A percentile compares a stretch with the other conserved stretches of the same genome.
Conservation (phyloP, 768 basidiomycete species). For the Hypholoma sublateritium region DNA sequence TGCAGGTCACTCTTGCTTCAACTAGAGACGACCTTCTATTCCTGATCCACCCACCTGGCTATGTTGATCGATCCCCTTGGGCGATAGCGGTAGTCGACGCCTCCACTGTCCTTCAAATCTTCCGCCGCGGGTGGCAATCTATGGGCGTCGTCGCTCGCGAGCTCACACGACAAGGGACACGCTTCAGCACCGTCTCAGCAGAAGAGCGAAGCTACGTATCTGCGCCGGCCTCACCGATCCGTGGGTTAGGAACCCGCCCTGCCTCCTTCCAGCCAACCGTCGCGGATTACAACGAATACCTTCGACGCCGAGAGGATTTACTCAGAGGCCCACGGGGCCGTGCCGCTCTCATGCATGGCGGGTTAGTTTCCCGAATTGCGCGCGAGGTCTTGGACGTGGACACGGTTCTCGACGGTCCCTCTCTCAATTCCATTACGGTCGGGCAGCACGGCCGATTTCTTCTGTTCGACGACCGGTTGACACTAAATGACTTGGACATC, state of each 20-base stretch:
- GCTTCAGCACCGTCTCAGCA: conserved; percentile 1
- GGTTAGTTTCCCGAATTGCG: conserved; percentile 23
- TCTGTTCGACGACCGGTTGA: conserved; percentile 21
- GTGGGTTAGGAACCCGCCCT: background rate
- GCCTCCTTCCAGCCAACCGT: background rate
- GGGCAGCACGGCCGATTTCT: conserved; percentile 1
- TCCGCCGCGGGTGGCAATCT: background rate
- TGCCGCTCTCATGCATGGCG: conserved; percentile 23
- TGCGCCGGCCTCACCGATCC: background rate
- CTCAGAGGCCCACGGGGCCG: conserved; percentile 18
- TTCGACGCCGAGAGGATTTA: background rate
- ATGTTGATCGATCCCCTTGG: conserved; percentile 1
- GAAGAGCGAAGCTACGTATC: background rate
- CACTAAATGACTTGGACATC: conserved; percentile 16
- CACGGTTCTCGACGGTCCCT: conserved; percentile 18
- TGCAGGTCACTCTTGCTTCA: background rate
- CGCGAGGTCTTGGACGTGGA: conserved; percentile 7
- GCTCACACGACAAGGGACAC: background rate
- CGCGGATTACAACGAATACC: background rate
- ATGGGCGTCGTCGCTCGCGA: conserved; percentile 2
- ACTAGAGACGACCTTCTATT: background rate
- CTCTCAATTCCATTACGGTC: conserved; percentile 2
- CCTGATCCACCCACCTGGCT: conserved; percentile 22
- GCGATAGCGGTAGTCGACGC: background rate
- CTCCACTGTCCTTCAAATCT: conserved; percentile 3